Percentiles rank a stretch among this genome's conserved stretches.
These are phyloP conservation scores for Eucalyptus cloeziana DNA, from an alignment of 345 rosid species.

Conservation along the genomic window DNA sequence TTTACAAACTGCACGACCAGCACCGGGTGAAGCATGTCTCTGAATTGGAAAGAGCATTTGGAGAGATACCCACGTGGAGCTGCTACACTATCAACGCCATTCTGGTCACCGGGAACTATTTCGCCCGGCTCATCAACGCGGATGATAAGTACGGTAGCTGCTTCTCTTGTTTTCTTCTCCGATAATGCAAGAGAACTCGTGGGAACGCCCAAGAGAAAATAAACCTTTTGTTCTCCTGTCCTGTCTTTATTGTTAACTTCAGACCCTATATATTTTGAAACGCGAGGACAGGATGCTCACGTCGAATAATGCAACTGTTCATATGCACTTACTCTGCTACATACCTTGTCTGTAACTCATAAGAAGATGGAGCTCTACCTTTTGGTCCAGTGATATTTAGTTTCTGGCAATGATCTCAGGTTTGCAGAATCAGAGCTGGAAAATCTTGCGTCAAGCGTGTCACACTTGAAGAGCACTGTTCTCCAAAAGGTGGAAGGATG, in stretches of 20 bases:
- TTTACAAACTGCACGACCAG: background rate
- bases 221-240: too few relatives aligned
- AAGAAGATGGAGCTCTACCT: too few relatives aligned
- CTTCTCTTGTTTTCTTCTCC: background rate
- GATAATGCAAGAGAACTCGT: too few relatives aligned
- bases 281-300: too few relatives aligned
- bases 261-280: too few relatives aligned
- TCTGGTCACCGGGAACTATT: background rate
- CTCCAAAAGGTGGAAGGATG: background rate
- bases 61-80: background rate
- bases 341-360: too few relatives aligned
- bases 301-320: too few relatives aligned
- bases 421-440: background rate
- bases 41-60: background rate
- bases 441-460: background rate
- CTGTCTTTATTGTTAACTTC: too few relatives aligned
- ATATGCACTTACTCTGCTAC: too few relatives aligned
- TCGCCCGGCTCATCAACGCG: background rate
- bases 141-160: background rate
- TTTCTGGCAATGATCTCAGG: background rate
- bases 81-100: background rate
- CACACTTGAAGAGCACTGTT: rapidly evolving
- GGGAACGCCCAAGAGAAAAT: too few relatives aligned
- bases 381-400: rapidly evolving
- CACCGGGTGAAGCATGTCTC: background rate